A percentile compares a stretch with the other conserved stretches of the same genome.
phyloP scores from a whole-genome alignment of 371 early-diverging fungal species.

The Actinomucor elegans region DNA sequence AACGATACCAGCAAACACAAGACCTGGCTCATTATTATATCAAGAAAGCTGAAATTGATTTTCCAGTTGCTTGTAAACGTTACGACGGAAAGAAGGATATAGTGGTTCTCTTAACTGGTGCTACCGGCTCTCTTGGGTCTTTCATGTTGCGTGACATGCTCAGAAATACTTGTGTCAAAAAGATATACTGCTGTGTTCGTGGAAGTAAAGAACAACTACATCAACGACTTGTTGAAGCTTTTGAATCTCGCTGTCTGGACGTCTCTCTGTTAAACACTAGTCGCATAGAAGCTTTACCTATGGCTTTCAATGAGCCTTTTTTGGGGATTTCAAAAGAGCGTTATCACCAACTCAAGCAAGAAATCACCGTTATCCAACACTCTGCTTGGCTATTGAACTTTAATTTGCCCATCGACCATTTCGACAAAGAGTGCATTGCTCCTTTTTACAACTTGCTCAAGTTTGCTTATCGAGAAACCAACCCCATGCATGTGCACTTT shows the following conservation, averaged over 20 bases:
- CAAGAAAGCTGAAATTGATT: constrained; percentile 17
- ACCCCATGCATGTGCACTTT: constrained; percentile 31
- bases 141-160: constrained; percentile 32
- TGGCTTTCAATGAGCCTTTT: constrained; percentile 6
- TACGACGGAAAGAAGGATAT: not conserved
- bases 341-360: constrained; percentile 21
- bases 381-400: constrained; percentile 41
- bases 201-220: constrained; percentile 3
- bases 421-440: constrained; percentile 28
- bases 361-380: constrained; percentile 30
- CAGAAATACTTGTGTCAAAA: constrained; percentile 14
- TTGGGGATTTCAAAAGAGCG: constrained; percentile 21
- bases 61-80: not conserved
- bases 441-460: constrained; percentile 32
- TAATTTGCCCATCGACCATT: constrained; percentile 29
- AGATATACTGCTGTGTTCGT: constrained; percentile 32
- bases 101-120: constrained; percentile 38
- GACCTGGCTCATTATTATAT: constrained; percentile 15
- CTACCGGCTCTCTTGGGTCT: constrained; percentile 43
- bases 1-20: constrained; percentile 10
- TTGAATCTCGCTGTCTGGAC: constrained; percentile 24
- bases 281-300: constrained; percentile 13
- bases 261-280: constrained; percentile 2
- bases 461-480: constrained; percentile 23
- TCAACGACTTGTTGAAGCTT: constrained; percentile 21